phyloP scores from a whole-genome alignment of 2,329 filamentous ascomycete species.

The Tolypocladium cylindrosporum region DNA sequence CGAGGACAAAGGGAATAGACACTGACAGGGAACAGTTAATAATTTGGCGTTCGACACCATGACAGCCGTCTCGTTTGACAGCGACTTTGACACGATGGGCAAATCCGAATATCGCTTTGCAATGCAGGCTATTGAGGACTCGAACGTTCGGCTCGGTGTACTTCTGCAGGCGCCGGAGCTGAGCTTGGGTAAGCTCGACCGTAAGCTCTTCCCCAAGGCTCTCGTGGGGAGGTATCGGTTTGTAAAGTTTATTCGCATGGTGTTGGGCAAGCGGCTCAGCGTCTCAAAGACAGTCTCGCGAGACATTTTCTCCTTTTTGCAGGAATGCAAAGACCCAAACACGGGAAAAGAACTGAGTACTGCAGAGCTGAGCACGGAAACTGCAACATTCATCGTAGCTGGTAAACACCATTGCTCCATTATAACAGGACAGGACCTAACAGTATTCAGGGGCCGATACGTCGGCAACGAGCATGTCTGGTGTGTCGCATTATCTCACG shows the following conservation, averaged over 20 bases:
- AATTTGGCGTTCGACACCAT: slow-evolving; percentile 14
- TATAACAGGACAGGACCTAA: neutral
- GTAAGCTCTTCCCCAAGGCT: slow-evolving; percentile 7
- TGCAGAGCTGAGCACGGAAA: slow-evolving; percentile 31
- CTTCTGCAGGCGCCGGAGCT: slow-evolving; percentile 6
- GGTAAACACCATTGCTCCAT: slow-evolving; percentile 1
- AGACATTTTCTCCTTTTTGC: slow-evolving; percentile 36
- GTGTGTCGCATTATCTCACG: slow-evolving; percentile 28
- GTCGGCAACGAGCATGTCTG: slow-evolving; percentile 24
- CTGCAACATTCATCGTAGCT: slow-evolving; percentile 25
- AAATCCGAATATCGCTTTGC: slow-evolving; percentile 7
- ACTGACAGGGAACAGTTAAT: slow-evolving; percentile 3
- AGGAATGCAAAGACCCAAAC: slow-evolving; percentile 34
- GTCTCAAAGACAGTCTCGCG: slow-evolving; percentile 21
- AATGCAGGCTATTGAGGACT: slow-evolving; percentile 8
- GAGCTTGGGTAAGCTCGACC: slow-evolving; percentile 1
- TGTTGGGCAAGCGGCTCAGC: slow-evolving; percentile 2
- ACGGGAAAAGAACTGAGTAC: slow-evolving; percentile 30
- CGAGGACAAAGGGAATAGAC: too few relatives aligned
- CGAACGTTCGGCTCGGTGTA: slow-evolving; percentile 10
- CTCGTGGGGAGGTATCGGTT: slow-evolving; percentile 2
- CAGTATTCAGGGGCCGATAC: slow-evolving; percentile 24
- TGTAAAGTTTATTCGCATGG: slow-evolving; percentile 5
- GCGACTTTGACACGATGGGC: slow-evolving; percentile 8
- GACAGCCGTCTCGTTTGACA: slow-evolving; percentile 10